Evolutionary conservation across 768 basidiomycete species (phyloP), one percentile per base, ranked within the genome.

Genomic region (Chalciporus pseudorubinellus): DNA sequence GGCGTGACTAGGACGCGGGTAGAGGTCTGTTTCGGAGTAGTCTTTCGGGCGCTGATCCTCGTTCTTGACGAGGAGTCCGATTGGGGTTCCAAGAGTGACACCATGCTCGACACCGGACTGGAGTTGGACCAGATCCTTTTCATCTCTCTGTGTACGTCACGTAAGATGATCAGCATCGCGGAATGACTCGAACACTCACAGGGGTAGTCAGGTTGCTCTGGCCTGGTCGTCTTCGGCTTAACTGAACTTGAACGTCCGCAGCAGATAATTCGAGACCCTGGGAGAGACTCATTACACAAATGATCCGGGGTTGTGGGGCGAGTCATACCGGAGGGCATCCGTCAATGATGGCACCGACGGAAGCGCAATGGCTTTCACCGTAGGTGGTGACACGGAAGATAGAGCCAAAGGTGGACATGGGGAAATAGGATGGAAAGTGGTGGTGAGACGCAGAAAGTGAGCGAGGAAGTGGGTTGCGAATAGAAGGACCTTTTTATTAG

Each of bases 11-110:
- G 97, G 97, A 19, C 97, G 87, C 28, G 97, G 97, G 76, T 93
- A 99, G 47, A 94, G 74, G 67, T 99, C 97, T 0, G 97, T 98
- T 76, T 98, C 97, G 57, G 94, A 86, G 72, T 99, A 99, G 72
- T 99, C 97, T 64, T 98, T 90, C 18, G 97, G 97, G 24, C 97
- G 80, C 66, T 99, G 97, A 69, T 99, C 97, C 74, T 98, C 94
- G 71, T 99, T 99, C 63, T 84, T 90, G 34, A 99, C 93, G 45
- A 98, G 77, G n/a, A 99, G 83, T 2, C 86, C 95, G 62, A 99
- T 98, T 19, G 97, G 97, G 18, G 97, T 99, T 41, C 97, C 97
- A 19, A 99, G 84, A 3, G 97, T 98, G 24, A 95, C 85, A 22
- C 92, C 97, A 56, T 88, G 85, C 69, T 99, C 97, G 24, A 87